Conservation (phyloP, 768 basidiomycete species). For the Amanita pseudoporphyria region DNA sequence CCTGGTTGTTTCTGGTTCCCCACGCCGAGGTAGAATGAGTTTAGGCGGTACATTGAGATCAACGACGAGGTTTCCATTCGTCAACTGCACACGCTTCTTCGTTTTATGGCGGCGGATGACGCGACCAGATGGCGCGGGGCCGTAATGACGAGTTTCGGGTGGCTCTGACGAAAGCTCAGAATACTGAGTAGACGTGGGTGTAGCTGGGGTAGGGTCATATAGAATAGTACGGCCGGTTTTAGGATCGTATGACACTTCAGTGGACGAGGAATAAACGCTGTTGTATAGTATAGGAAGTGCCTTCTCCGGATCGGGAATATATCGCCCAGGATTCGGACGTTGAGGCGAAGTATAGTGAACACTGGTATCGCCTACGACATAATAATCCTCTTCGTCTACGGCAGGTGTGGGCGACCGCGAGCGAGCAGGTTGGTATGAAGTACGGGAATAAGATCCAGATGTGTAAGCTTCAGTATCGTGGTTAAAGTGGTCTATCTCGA, state of each 20-base stretch:
- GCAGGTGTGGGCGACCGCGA: conserved; percentile 74
- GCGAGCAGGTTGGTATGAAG: conserved; percentile 40
- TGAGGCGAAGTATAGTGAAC: conserved; percentile 43
- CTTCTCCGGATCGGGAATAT: conserved; percentile 31
- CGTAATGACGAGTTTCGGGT: conserved; percentile 71
- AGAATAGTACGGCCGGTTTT: conserved; percentile 22
- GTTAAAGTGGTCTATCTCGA: conserved; percentile 47
- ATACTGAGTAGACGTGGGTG: conserved; percentile 28
- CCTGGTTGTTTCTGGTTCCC: conserved; percentile 64
- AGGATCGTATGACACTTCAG: conserved; percentile 14
- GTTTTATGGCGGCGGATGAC: conserved; percentile 61
- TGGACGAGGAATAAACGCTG: conserved; percentile 17
- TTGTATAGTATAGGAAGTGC: conserved; percentile 17
- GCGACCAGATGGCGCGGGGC: conserved; percentile 79
- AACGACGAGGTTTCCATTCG: conserved; percentile 82
- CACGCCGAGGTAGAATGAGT: conserved; percentile 63
- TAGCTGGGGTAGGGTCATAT: conserved; percentile 33
- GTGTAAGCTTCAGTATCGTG: conserved; percentile 63
- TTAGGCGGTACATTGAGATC: conserved; percentile 80
- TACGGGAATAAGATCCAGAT: conserved; percentile 46
- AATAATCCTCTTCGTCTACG: conserved; percentile 64
- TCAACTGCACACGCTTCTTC: conserved; percentile 76
- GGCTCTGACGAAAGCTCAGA: conserved; percentile 36
- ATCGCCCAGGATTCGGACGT: conserved; percentile 8
- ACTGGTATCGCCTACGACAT: conserved; percentile 44